Evolutionary conservation across 1,139 yeast genomes (phyloP), one percentile per base, ranked within the genome.

Genomic region (Scheffersomyces titani): DNA sequence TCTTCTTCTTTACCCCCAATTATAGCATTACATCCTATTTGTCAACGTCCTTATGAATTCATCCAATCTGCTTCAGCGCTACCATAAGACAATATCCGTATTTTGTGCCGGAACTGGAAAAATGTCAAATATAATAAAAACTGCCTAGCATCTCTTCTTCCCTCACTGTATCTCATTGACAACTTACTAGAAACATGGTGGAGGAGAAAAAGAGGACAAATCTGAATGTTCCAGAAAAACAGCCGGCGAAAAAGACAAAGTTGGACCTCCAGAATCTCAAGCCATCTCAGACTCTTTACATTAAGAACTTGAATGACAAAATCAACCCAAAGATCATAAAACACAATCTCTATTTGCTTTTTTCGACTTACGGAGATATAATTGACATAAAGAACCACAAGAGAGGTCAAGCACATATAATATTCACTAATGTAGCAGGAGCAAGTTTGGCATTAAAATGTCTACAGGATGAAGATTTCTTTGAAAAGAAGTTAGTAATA

Each of bases 341-440:
- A 61, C 82, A 82, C 57, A 81, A 81, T 57, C 73, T 91, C 40
- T 89, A 87, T 68, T 67, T 89, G 54, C 70, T 89, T 6, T 89
- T 88, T 65, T 78, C 89, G 19, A 78, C 88, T 0, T 89, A 81
- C 67, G 96, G 96, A 1, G 91, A 86, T 61, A 80, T 91, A 2
- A 67, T 89, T 3, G 85, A 84, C 46, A 78, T 91, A 22, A 62
- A 65, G 48, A 67, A 65, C 55, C 77, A 77, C 62, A 78, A 86
- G 76, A 77, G 93, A 49, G 97, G 97, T 0, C 96, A 89, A 69
- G 97, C 96, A 0, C 92, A 89, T 74, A 71, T 91, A 1, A 80
- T 85, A 5, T 83, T 87, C 57, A 78, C 81, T 24, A 78, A 80
- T 50, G 61, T 76, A 1, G 74, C 75, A 5, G 79, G 81, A 51